Evolutionary conservation across 2,329 filamentous ascomycete genomes (phyloP), one percentile per base, ranked within the genome.

Genomic region (Paecilomyces dactylethromorphus): DNA sequence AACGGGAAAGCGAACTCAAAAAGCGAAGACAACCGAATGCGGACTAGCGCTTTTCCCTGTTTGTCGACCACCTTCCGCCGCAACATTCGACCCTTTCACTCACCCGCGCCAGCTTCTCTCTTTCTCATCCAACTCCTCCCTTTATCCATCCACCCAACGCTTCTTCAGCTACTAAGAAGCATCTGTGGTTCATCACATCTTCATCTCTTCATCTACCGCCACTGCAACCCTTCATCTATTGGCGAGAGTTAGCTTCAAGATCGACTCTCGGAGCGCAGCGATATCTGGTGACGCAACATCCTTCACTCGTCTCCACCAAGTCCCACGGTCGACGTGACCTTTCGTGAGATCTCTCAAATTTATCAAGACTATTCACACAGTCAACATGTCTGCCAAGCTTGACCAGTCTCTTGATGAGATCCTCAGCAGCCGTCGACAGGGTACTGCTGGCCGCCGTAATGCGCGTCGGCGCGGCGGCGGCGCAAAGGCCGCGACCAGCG

Each of bases 391-490:
- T 82, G 88, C 86, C 81, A 97, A 97, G 82, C 89, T 99, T 73
- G 92, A 97, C 78, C 88, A 95, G 82, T 92, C 92, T 81, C 90
- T 99, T 68, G 94, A 97, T 77, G 92, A 97, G 80, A 97, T 99
- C 79, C 87, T 96, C 82, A 91, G 89, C 76, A 89, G 87, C 72
- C 87, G 83, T 77, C 78, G 84, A 78, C 74, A 79, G 73, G 74
- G 81, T 45, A 15, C n/a, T 45, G 39, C 39, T 45, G 39, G 5
- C 74, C 72, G 79, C 65, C 76, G 79, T 62, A 75, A 77, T 65
- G 74, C 74, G 60, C 75, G 77, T 61, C 77, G 77, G 58, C 80
- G 81, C 67, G 76, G 78, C 52, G 59, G 64, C 52, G 61, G 65
- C 29, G 63, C 64, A n/a, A 70, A 71, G 60, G 65, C 68, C 58